phyloP scores from a whole-genome alignment of 371 early-diverging fungal species.

The Mortierella sp. region DNA sequence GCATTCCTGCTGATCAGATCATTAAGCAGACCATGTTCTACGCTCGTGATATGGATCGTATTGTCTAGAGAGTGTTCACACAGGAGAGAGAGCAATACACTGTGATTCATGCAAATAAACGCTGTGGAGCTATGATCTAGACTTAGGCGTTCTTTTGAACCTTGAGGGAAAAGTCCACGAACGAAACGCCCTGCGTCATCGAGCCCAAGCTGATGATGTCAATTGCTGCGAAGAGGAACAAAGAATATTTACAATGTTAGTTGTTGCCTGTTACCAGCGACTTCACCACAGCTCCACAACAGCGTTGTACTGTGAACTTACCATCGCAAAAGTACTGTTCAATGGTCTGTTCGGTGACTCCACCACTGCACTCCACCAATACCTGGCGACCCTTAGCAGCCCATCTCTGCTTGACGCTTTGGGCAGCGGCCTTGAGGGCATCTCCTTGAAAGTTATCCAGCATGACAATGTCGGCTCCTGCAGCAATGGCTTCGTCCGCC shows the following conservation, averaged over 20 bases:
- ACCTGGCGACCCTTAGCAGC: constrained; percentile 73
- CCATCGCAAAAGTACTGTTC: constrained; percentile 83
- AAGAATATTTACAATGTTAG: too few species aligned
- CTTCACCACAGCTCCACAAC: too few species aligned
- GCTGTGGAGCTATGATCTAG: too few species aligned
- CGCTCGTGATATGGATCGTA: constrained; percentile 95
- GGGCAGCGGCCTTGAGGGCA: constrained; percentile 71
- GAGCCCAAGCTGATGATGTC: constrained; percentile 95
- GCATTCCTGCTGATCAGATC: constrained; percentile 85
- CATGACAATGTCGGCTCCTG: constrained; percentile 98
- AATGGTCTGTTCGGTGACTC: constrained; percentile 91
- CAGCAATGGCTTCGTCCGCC: constrained; percentile 95
- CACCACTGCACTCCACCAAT: constrained; percentile 95
- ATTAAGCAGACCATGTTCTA: constrained; percentile 88
- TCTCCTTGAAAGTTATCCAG: constrained; percentile 82
- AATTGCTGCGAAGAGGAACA: constrained; percentile 69
- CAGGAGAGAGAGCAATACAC: too few species aligned
- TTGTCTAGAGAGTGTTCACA: constrained; percentile 90
- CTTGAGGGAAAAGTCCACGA: constrained; percentile 97
- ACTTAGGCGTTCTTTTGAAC: constrained; percentile 61
- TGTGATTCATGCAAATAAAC: too few species aligned
- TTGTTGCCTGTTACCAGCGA: too few species aligned
- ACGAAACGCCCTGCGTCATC: constrained; percentile 94
- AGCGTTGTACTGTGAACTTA: constrained; percentile 40
- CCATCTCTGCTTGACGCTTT: constrained; percentile 80